Conservation (phyloP, 768 basidiomycete species). For the Macrolepiota albuminosa region DNA sequence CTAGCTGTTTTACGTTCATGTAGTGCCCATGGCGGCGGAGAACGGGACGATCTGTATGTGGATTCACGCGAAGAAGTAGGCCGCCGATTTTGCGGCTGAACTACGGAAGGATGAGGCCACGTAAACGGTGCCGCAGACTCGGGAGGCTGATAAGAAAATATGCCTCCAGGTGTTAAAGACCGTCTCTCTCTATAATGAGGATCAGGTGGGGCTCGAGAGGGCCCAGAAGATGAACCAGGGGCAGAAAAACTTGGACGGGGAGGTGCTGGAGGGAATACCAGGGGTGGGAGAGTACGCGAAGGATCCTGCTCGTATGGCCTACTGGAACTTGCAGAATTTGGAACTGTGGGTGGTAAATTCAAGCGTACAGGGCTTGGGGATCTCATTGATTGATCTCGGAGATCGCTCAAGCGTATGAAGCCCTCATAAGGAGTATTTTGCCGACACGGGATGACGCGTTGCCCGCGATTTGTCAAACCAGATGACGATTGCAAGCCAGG, state of each 20-base stretch:
- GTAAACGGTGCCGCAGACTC: conserved; percentile 23
- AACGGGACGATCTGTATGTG: conserved; percentile 31
- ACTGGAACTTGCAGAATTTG: conserved; percentile 20
- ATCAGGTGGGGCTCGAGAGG: conserved; percentile 4
- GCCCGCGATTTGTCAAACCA: conserved; percentile 5
- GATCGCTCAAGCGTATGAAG: conserved; percentile 1
- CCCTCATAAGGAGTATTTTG: conserved; percentile 7
- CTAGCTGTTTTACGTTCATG: conserved; percentile 25
- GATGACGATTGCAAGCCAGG: conserved; percentile 30
- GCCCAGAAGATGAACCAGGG: conserved; percentile 1
- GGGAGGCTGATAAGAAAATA: conserved; percentile 30
- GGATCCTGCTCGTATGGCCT: conserved; percentile 20
- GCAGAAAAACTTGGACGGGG: conserved; percentile 8
- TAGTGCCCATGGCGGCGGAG: conserved; percentile 32
- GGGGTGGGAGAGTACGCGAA: conserved; percentile 32
- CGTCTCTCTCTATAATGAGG: conserved; percentile 17
- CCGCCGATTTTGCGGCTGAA: conserved; percentile 69
- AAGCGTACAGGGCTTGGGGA: conserved; percentile 20
- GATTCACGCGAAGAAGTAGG: conserved; percentile 38
- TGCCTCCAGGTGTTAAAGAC: conserved; percentile 30
- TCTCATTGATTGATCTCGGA: conserved; percentile 3
- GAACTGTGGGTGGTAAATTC: conserved; percentile 15
- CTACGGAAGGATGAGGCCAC: conserved; percentile 47
- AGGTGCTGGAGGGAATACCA: conserved; percentile 20
- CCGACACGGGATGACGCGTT: not conserved